These are phyloP conservation scores for Carex parvula DNA, from an alignment of 176 grass and related monocot species.

Conservation along the genomic window DNA sequence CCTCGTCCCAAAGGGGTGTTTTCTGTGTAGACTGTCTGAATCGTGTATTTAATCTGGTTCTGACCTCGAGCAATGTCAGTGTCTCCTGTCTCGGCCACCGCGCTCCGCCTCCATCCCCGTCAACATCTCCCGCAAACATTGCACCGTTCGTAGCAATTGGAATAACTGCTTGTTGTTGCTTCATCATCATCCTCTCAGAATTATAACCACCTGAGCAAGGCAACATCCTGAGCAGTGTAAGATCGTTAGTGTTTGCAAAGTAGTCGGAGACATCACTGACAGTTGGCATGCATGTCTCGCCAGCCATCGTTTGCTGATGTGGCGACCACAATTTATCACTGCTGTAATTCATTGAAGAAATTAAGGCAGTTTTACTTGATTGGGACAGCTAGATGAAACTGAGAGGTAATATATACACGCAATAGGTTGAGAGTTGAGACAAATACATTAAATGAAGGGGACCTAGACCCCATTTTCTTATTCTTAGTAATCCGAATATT, in stretches of 20 bases:
- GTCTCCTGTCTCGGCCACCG: slow-evolving; percentile 88
- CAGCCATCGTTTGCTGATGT: background rate
- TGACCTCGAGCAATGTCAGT: slow-evolving; percentile 76
- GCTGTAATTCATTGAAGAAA: background rate
- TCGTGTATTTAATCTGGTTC: slow-evolving; percentile 62
- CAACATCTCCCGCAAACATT: slow-evolving; percentile 11
- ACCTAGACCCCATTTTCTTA: slow-evolving; percentile 4
- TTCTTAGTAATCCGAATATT: too few species aligned
- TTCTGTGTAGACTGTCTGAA: slow-evolving; percentile 77
- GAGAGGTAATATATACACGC: slow-evolving; percentile 5
- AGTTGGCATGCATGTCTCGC: background rate
- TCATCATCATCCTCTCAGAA: slow-evolving; percentile 2
- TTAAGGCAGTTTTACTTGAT: background rate
- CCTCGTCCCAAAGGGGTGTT: slow-evolving; percentile 79
- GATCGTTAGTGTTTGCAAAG: background rate
- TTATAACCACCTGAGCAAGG: background rate
- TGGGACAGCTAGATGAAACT: background rate
- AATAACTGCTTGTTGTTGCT: background rate
- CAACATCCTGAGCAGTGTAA: background rate
- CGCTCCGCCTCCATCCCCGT: slow-evolving; percentile 38
- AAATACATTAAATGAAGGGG: background rate
- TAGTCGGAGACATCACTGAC: background rate
- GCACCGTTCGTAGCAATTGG: background rate
- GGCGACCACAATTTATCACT: background rate
- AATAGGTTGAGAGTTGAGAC: slow-evolving; percentile 4